Percentiles rank a stretch among this genome's conserved stretches.
phyloP scores from a whole-genome alignment of 225 moss, liverwort and hornwort genomes.

The Marchantia paleacea region DNA sequence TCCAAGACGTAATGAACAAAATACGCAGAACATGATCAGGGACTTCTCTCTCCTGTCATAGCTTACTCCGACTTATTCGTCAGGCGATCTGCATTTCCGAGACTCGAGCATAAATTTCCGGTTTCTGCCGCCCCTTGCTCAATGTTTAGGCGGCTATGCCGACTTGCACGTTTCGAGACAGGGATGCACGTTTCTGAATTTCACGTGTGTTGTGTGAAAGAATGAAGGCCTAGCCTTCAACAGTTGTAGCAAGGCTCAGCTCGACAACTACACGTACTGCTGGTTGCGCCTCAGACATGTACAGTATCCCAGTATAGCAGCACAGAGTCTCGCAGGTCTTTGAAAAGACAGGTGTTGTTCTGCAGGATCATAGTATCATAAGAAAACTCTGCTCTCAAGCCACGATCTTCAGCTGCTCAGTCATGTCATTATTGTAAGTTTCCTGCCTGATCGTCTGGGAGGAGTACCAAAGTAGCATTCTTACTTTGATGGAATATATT shows the following conservation, averaged over 20 bases:
- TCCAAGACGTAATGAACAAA: background rate
- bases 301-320: no score
- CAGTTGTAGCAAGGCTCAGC: background rate
- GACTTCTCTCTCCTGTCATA: background rate
- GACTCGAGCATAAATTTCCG: background rate
- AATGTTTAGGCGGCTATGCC: background rate
- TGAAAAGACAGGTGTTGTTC: no score
- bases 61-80: background rate
- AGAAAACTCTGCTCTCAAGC: no score
- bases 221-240: background rate
- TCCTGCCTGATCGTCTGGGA: no score
- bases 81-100: background rate
- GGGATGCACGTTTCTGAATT: background rate
- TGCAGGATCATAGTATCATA: no score
- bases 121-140: constrained; percentile 1
- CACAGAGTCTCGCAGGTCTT: no score
- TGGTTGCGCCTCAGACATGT: background rate
- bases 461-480: no score
- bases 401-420: no score
- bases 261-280: background rate
- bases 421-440: no score
- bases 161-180: background rate
- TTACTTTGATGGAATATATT: no score
- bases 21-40: background rate
- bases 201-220: background rate